Evolutionary conservation across 495 filamentous ascomycete species (phyloP), one percentile per base, ranked within the genome.

Genomic region (Cairneyella variabilis): DNA sequence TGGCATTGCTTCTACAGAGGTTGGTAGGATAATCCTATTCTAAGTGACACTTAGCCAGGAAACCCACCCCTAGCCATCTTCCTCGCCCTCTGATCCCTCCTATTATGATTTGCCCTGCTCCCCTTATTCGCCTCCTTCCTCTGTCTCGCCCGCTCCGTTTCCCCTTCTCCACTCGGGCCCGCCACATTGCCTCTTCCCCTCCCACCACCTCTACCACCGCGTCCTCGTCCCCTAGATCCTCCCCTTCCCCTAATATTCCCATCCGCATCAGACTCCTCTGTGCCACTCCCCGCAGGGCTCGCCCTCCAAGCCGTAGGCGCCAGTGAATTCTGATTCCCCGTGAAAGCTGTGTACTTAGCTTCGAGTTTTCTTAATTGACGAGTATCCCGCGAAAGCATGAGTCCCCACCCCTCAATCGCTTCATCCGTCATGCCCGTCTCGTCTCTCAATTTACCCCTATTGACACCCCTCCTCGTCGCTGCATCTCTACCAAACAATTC

Each of bases 371-470:
- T 72, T 63, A 83, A 66, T 41, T 83, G 73, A 56, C 76, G 75
- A n/a, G 83, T 78, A 60, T 95, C 85, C 22, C 91, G 73, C 6
- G 66, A 64, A 2, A 96, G 64, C 89, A 97, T 96, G 21, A 96
- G 68, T 2, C 77, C 88, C 90, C 91, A 98, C 12, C 93, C 93
- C 66, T 98, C 93, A 38, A 98, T 88, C 6, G 83, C 85, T 65
- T 98, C 93, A 57, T 98, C 92, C 1, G 89, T 93, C 88, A 95
- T 87, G 8, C 83, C 86, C 10, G 89, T 95, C 57, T 89, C 84
- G 14, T 75, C 76, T 59, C 83, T 89, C 36, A 98, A 68, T n/a
- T 71, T 70, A 5, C 61, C 67, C 46, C 93, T 71, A 2, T 77
- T 69, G 30, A 77, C 71, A 0, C 84, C 73, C 52, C 86, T 73